A percentile compares a stretch with the other conserved stretches of the same genome.
phyloP scores from a whole-genome alignment of 2,329 filamentous ascomycete species.

The Monosporascus sp. region DNA sequence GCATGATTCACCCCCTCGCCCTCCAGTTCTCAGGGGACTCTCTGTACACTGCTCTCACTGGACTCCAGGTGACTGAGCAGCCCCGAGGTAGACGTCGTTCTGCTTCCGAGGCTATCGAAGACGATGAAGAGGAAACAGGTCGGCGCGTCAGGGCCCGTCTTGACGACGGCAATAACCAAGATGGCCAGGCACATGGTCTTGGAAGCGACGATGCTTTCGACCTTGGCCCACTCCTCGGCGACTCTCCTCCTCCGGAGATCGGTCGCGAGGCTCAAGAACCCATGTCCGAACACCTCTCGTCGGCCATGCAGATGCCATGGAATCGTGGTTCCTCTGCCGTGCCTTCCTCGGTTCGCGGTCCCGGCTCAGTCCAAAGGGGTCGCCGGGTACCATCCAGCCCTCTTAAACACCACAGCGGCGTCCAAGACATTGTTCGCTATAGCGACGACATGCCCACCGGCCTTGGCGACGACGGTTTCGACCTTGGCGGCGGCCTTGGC shows the following conservation, averaged over 20 bases:
- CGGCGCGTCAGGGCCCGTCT: slow-evolving; percentile 36
- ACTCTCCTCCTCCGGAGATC: slow-evolving; percentile 19
- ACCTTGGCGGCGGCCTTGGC: slow-evolving; percentile 12
- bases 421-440: slow-evolving; percentile 40
- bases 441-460: slow-evolving; percentile 37
- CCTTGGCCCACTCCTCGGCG: slow-evolving; percentile 10
- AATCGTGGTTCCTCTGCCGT: slow-evolving; percentile 43
- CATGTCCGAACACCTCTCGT: slow-evolving; percentile 61
- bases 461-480: slow-evolving; percentile 29
- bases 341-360: slow-evolving; percentile 41
- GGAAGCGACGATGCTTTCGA: slow-evolving; percentile 22
- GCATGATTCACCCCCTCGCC: slow-evolving; percentile 39
- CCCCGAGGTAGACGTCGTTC: slow-evolving; percentile 31
- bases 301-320: slow-evolving; percentile 46
- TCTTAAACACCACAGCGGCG: slow-evolving; percentile 30
- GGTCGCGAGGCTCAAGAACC: slow-evolving; percentile 54
- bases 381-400: slow-evolving; percentile 38
- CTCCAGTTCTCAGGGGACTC: slow-evolving; percentile 40
- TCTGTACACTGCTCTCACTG: slow-evolving; percentile 34
- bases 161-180: slow-evolving; percentile 16
- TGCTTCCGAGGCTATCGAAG: slow-evolving; percentile 39
- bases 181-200: slow-evolving; percentile 15
- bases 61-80: slow-evolving; percentile 23
- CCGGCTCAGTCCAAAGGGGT: slow-evolving; percentile 34
- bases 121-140: slow-evolving; percentile 26